Base-by-base conservation (phyloP, 805 yeast genomes). In the Ogataea pini region DNA sequence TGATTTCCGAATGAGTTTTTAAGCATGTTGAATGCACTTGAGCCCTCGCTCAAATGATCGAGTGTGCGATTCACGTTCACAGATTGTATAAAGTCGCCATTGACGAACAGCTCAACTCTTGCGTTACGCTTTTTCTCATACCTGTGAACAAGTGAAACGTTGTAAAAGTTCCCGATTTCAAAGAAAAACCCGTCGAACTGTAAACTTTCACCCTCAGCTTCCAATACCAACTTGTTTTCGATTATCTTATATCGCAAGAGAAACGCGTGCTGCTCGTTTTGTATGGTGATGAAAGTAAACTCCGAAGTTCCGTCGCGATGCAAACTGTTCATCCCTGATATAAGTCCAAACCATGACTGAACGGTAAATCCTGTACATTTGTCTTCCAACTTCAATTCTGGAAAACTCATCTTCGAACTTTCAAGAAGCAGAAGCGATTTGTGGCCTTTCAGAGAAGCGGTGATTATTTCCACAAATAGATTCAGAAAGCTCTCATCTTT, bases 51-150 rank as follows among this genome's bases (percentile, higher is more conserved):
- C 24, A 36, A 19, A 27, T 45, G 36, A 1, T 27, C 14, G 28
- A 55, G 56, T n/a, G 53, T 52, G 27, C 44, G 44, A 2, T 49
- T 44, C 0, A 62, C 45, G 4, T 46, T 42, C 8, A 61, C 44
- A 0, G 69, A 52, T 50, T 70, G 68, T 2, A 68, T 65, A 46
- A 73, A 74, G 32, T 77, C 77, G 0, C 83, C 83, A 53, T 80
- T 74, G 12, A 80, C 61, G 56, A 60, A 78, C 6, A 80, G 59
- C 50, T 72, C 77, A 24, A 78, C 62, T 49, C 71, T 66, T 55
- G 48, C 66, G 62, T 56, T 64, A 38, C 55, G 54, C 18, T 36
- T 48, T 10, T 47, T 44, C 17, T 58, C 58, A 18, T 54, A 38
- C 29, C 36, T 53, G 42, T 65, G 71, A 6, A 60, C 53, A 4